Percentiles rank a stretch among this genome's conserved stretches.
These are phyloP conservation scores for Termitomyces sp. DNA, from an alignment of 768 basidiomycete species.

Conservation along the genomic window DNA sequence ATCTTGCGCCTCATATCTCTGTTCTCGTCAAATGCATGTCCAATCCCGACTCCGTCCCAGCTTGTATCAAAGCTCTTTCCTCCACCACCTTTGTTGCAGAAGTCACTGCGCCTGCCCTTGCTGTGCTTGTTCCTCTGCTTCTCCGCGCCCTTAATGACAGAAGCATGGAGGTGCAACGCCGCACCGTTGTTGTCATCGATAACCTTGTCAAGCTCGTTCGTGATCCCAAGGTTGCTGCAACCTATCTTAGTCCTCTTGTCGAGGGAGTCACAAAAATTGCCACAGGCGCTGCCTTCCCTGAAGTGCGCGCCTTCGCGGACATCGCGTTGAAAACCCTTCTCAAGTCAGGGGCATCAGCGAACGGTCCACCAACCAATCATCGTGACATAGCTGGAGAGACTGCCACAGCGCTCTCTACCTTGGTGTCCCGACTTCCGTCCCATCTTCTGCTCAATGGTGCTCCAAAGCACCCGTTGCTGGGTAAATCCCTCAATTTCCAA, in stretches of 20 bases:
- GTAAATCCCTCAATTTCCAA: constrained; percentile 60
- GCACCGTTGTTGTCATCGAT: constrained; percentile 90
- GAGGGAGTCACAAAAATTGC: constrained; percentile 90
- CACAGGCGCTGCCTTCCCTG: constrained; percentile 90
- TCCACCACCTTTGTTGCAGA: constrained; percentile 96
- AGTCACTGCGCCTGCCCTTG: constrained; percentile 93
- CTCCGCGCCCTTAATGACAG: constrained; percentile 89
- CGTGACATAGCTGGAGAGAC: constrained; percentile 68
- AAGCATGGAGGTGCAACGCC: constrained; percentile 93
- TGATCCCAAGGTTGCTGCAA: constrained; percentile 82
- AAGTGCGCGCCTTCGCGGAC: constrained; percentile 42
- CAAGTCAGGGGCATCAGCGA: constrained; percentile 78
- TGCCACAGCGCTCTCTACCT: constrained; percentile 43
- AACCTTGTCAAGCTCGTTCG: constrained; percentile 98
- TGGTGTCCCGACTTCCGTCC: constrained; percentile 56
- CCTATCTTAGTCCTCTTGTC: constrained; percentile 80
- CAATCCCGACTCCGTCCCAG: constrained; percentile 79
- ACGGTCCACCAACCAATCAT: constrained; percentile 58
- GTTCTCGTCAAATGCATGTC: constrained; percentile 93
- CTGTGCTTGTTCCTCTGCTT: constrained; percentile 90
- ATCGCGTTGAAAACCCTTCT: constrained; percentile 72
- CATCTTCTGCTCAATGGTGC: constrained; percentile 36
- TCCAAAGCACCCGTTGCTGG: constrained; percentile 53
- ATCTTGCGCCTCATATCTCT: constrained; percentile 84
- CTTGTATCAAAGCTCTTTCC: constrained; percentile 92